Evolutionary conservation across 2,329 filamentous ascomycete species (phyloP).

Genomic region (Scolecobasidium constrictum): DNA sequence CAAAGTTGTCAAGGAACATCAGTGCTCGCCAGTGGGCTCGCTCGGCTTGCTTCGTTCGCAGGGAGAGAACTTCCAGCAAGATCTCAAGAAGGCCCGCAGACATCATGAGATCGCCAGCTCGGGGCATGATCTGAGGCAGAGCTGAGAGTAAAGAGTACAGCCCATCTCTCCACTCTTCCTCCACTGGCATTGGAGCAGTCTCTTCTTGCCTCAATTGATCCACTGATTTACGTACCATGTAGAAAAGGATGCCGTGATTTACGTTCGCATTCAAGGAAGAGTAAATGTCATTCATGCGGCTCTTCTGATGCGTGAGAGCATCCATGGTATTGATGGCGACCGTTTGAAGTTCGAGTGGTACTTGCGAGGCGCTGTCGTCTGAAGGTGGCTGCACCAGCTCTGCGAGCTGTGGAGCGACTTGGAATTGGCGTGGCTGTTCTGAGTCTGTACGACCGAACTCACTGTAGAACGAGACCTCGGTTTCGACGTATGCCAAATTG

Average conservation of each 20-base stretch:
- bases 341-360: constrained; percentile 70
- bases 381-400: constrained; percentile 75
- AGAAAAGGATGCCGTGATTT: constrained; percentile 90
- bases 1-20: constrained; percentile 76
- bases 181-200: constrained; percentile 38
- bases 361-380: constrained; percentile 28
- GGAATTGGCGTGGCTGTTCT: constrained; percentile 79
- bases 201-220: constrained; percentile 60
- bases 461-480: constrained; percentile 71
- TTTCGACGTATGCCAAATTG: constrained; percentile 83
- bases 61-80: constrained; percentile 75
- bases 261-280: constrained; percentile 91
- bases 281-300: constrained; percentile 70
- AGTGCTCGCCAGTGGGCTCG: constrained; percentile 76
- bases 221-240: constrained; percentile 83
- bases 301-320: constrained; percentile 69
- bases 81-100: constrained; percentile 83
- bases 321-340: constrained; percentile 74
- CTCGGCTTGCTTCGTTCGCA: constrained; percentile 72
- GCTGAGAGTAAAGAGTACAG: constrained; percentile 81
- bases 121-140: constrained; percentile 58
- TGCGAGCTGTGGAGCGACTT: constrained; percentile 83
- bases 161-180: constrained; percentile 82
- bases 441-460: constrained; percentile 79
- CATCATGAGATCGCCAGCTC: constrained; percentile 74